These are phyloP conservation scores for Penicillium paxilli DNA, from an alignment of 495 filamentous ascomycete genomes.

Conservation along the genomic window DNA sequence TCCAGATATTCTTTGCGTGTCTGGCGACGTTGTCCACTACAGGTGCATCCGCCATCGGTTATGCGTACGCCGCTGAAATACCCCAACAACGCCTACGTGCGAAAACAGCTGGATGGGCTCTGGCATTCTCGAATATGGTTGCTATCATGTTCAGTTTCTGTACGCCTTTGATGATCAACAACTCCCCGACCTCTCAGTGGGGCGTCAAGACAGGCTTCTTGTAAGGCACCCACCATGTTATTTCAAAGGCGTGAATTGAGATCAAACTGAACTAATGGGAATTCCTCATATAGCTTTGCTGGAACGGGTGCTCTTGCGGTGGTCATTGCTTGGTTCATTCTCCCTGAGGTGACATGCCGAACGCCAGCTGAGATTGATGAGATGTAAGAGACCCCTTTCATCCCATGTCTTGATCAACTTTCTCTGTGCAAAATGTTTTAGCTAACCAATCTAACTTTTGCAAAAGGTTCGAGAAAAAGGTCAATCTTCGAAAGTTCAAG, in stretches of 20 bases:
- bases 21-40: conserved; percentile 40
- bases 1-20: conserved; percentile 36
- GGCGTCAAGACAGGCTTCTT: conserved; percentile 46
- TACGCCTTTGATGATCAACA: conserved; percentile 45
- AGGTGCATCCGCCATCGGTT: conserved; percentile 42
- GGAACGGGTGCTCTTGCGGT: conserved; percentile 29
- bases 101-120: conserved; percentile 36
- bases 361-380: conserved; percentile 43
- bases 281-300: conserved; percentile 29
- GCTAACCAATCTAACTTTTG: not conserved
- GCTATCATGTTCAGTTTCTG: conserved; percentile 47
- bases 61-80: conserved; percentile 42
- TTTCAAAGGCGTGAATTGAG: not conserved
- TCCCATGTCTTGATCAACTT: not conserved
- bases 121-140: conserved; percentile 37
- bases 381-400: conserved; percentile 20
- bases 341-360: conserved; percentile 35
- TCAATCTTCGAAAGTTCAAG: conserved; percentile 34
- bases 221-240: conserved; percentile 16
- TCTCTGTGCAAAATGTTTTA: not conserved
- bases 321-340: conserved; percentile 39
- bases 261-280: not conserved
- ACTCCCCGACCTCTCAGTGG: conserved; percentile 28
- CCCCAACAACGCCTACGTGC: conserved; percentile 41
- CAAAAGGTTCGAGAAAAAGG: conserved; percentile 34